Conservation (phyloP, 176 grass and related monocot genomes). For the Neostapfia colusana region DNA sequence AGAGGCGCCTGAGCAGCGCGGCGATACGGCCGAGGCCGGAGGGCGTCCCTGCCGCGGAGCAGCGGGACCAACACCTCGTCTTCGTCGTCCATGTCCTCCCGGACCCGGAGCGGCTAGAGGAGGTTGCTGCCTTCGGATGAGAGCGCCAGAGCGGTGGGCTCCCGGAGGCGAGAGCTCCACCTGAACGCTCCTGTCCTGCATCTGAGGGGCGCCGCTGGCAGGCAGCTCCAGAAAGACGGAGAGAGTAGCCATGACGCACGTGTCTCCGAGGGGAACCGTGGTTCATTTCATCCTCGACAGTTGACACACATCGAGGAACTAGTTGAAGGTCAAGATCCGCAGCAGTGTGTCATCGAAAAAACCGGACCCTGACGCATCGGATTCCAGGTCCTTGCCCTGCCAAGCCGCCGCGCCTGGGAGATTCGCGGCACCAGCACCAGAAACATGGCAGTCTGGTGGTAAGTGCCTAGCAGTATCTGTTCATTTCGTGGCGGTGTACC, state of each 20-base stretch:
- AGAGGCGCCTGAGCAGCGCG: slow-evolving; percentile 41
- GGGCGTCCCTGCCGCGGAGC: slow-evolving; percentile 9
- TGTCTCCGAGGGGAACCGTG: neutral
- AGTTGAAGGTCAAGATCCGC: slow-evolving; percentile 74
- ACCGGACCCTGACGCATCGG: slow-evolving; percentile 18
- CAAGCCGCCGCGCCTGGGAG: slow-evolving; percentile 40
- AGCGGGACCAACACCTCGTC: slow-evolving; percentile 25
- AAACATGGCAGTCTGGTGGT: slow-evolving; percentile 47
- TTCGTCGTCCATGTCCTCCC: slow-evolving; percentile 38
- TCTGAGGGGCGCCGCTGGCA: slow-evolving; percentile 10
- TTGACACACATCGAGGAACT: slow-evolving; percentile 55
- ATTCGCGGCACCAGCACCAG: slow-evolving; percentile 44
- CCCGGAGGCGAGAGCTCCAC: slow-evolving; percentile 49
- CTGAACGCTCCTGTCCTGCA: slow-evolving; percentile 48
- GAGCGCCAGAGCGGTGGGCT: slow-evolving; percentile 31
- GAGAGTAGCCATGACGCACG: slow-evolving; percentile 12
- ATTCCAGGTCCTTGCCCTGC: slow-evolving; percentile 36
- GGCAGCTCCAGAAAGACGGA: slow-evolving; percentile 30
- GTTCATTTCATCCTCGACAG: neutral
- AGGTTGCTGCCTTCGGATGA: slow-evolving; percentile 40
- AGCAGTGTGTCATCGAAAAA: slow-evolving; percentile 39
- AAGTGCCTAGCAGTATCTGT: neutral
- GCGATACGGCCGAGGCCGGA: slow-evolving; percentile 45
- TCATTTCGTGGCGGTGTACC: slow-evolving; percentile 1
- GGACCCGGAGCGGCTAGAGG: slow-evolving; percentile 40